A percentile compares a stretch with the other conserved stretches of the same genome.
phyloP scores from a whole-genome alignment of 768 basidiomycete genomes.

The Agaricus blazei region DNA sequence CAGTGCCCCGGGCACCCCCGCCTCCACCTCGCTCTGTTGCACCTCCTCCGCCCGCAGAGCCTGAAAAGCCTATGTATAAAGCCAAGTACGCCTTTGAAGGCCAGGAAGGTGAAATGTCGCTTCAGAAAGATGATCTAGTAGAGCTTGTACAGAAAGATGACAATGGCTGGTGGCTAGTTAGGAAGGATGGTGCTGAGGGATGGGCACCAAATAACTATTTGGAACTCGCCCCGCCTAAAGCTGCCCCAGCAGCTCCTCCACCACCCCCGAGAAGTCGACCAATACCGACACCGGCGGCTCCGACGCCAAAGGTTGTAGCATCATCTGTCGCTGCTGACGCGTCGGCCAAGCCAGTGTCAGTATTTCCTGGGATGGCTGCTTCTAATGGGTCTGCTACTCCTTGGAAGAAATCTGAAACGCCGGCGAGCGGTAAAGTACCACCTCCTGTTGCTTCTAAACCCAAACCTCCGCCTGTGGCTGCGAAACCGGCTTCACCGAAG shows the following conservation, averaged over 20 bases:
- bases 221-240: conserved; percentile 68
- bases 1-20: conserved; percentile 24
- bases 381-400: conserved; percentile 66
- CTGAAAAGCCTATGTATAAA: conserved; percentile 72
- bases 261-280: conserved; percentile 63
- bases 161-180: conserved; percentile 98
- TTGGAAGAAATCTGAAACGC: conserved; percentile 56
- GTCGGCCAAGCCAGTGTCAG: conserved; percentile 73
- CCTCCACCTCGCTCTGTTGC: conserved; percentile 33
- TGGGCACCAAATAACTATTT: conserved; percentile 97
- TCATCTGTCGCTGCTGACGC: conserved; percentile 45
- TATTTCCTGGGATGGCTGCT: conserved; percentile 72
- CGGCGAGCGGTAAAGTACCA: conserved; percentile 42
- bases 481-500: conserved; percentile 43
- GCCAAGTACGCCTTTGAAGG: conserved; percentile 92
- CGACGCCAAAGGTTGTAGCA: conserved; percentile 24
- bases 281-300: conserved; percentile 28
- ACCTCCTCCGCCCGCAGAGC: conserved; percentile 53
- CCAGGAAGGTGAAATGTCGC: conserved; percentile 85
- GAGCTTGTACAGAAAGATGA: conserved; percentile 91
- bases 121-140: conserved; percentile 88
- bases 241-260: conserved; percentile 59
- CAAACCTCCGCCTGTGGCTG: conserved; percentile 54
- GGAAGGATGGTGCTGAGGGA: conserved; percentile 75
- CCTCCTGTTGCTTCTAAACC: conserved; percentile 65